Percentiles rank a stretch among this genome's conserved stretches.
These are phyloP conservation scores for Linnemannia zychae DNA, from an alignment of 192 early-diverging fungal species.

Conservation along the genomic window DNA sequence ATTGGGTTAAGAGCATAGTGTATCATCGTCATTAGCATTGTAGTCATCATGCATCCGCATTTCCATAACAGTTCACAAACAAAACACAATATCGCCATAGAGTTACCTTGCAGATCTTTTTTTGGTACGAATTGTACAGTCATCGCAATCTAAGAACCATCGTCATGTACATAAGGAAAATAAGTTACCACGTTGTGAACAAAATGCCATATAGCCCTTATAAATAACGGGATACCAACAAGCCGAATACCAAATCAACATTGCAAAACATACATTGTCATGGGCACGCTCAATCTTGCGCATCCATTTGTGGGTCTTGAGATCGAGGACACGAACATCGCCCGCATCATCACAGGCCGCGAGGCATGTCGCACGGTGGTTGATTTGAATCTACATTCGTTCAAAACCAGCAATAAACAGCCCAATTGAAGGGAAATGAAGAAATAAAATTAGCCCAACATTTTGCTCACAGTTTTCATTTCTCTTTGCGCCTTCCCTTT, in stretches of 20 bases:
- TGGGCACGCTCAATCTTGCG: slow-evolving; percentile 59
- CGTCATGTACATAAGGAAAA: neutral
- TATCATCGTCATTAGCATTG: neutral
- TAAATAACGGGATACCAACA: neutral
- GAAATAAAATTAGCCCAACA: neutral
- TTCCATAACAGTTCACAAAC: too few species aligned
- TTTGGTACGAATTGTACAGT: slow-evolving; percentile 60
- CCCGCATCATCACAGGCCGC: slow-evolving; percentile 65
- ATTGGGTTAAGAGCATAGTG: neutral
- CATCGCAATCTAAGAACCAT: slow-evolving; percentile 61
- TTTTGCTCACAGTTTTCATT: slow-evolving; percentile 1
- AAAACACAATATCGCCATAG: neutral
- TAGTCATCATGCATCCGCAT: neutral
- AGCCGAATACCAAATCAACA: slow-evolving; percentile 16
- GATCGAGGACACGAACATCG: slow-evolving; percentile 62
- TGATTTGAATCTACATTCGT: slow-evolving; percentile 61
- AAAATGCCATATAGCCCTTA: neutral
- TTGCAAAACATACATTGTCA: slow-evolving; percentile 53
- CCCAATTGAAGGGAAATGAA: neutral
- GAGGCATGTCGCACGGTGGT: slow-evolving; percentile 60
- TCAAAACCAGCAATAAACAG: neutral
- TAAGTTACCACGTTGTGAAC: neutral
- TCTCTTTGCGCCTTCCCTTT: too few species aligned
- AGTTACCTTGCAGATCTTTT: slow-evolving; percentile 63
- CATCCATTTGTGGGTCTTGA: slow-evolving; percentile 60